Evolutionary conservation across 1,139 yeast genomes (phyloP), one percentile per base, ranked within the genome.

Genomic region (Hanseniaspora gamundiae): DNA sequence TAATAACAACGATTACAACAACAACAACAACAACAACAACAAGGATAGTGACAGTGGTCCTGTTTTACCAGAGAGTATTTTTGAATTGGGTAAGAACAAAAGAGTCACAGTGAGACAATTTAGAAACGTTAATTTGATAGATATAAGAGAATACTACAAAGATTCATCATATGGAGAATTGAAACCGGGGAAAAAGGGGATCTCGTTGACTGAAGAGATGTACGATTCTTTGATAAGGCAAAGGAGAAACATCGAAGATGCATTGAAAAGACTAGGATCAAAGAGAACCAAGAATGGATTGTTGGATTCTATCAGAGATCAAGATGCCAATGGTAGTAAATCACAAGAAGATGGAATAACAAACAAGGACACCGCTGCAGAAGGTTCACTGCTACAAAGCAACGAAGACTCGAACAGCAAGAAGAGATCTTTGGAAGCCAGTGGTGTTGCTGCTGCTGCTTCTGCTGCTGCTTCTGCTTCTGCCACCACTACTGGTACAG

Each of bases 181-280:
- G 63, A 69, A 68, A 50, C 96, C 95, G 0, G 94, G 94, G 0
- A 79, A 78, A 56, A 86, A 86, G 67, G 95, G 95, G 1, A 83
- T 86, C 24, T 76, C 94, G 1, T 63, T 86, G 46, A 80, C 87
- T 1, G 78, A 73, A 51, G 93, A 78, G 19, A 70, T 73, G 30
- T 86, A 93, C 83, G 66, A 64, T 40, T 69, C 66, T 45, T 62
- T 86, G 38, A 52, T 78, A 44, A 73, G 68, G 30, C 66, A 71
- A 39, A 62, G 69, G n/a, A 71, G 68, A n/a, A 69, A 71, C 46
- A 77, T 86, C 39, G 68, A 76, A 42, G 74, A 66, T 16, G 88
- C 88, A 0, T 62, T 84, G 52, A 72, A 66, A 41, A 60, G 59
- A 35, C 60, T 78, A 51, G 74, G 72, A 19, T 61, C 65, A 26